Evolutionary conservation across 352 stramenopile genomes (phyloP), one percentile per base, ranked within the genome.

Genomic region (Phytophthora constricta): DNA sequence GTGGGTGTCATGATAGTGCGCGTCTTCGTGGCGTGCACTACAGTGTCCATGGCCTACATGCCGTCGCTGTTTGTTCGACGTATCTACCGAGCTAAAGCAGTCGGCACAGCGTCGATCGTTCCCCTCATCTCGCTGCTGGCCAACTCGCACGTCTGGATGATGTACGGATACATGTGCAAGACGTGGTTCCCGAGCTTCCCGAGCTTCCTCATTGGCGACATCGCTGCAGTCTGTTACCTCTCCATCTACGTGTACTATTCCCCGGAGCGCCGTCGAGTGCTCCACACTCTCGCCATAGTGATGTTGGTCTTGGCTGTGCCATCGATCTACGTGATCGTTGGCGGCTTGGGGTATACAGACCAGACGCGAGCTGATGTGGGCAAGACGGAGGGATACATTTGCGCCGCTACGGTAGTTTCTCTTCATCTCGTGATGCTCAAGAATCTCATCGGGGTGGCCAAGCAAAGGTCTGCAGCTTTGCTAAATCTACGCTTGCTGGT

Each of bases 391-490:
- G 72, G 72, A 1, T 65, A 68, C 49, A 63, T 77, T n/a, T 72
- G 54, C 51, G 58, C 52, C n/a, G 27, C 54, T 20, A 63, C 62
- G 16, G 57, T 66, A 20, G 20, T 79, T 13, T 26, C 74, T n/a
- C 57, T 86, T 9, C 80, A 82, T 52, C 48, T 66, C 11, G 73
- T 75, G 2, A 75, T 77, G 4, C 48, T 86, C 19, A 77, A 74
- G 56, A 68, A 73, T 10, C 49, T 80, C 28, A 17, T 60, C 11
- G 59, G 60, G 19, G 77, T 83, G 33, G 26, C 80, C 53, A 45
- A 54, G 27, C 68, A 69, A 34, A 62, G 55, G 34, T 81, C 71
- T 14, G 66, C 69, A 9, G 58, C 58, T 27, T 81, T 71, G 45
- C 63, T 86, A 22, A 67, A 71, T 25, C 60, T 79, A n/a, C 47